These are phyloP conservation scores for Penicillium aurantiogriseum DNA, from an alignment of 2,329 filamentous ascomycete genomes.

Conservation along the genomic window DNA sequence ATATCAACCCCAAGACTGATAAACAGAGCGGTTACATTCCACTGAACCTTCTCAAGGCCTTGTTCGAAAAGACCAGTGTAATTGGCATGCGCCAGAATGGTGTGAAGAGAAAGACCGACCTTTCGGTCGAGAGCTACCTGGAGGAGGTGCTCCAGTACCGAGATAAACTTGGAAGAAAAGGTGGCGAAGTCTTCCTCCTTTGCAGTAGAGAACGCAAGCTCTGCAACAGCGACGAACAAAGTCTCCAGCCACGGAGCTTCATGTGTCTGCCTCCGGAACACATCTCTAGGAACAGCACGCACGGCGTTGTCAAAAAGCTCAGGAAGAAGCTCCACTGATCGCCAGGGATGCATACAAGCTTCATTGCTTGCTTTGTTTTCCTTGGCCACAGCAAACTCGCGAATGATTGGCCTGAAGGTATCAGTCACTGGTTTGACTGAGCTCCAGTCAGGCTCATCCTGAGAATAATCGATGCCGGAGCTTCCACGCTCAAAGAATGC, in stretches of 20 bases:
- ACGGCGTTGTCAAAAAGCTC: conserved; percentile 49
- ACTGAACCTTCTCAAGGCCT: conserved; percentile 35
- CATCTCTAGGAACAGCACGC: conserved; percentile 45
- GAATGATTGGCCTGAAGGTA: conserved; percentile 38
- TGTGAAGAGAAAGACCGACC: conserved; percentile 41
- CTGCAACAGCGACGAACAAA: conserved; percentile 46
- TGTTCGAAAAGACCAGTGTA: conserved; percentile 43
- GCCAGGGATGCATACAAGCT: conserved; percentile 24
- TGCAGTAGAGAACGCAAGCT: conserved; percentile 39
- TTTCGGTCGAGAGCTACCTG: conserved; percentile 40
- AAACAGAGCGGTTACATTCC: conserved; percentile 43
- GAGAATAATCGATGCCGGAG: conserved; percentile 36
- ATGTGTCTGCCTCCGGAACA: conserved; percentile 43
- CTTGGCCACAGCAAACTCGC: conserved; percentile 19
- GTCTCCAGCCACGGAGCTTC: conserved; percentile 53
- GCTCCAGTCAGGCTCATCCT: conserved; percentile 35
- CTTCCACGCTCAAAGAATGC: conserved; percentile 38
- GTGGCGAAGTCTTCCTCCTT: conserved; percentile 28
- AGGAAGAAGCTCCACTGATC: conserved; percentile 37
- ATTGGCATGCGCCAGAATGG: conserved; percentile 41
- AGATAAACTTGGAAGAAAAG: conserved; percentile 32
- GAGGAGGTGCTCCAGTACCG: conserved; percentile 39
- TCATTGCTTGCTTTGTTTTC: conserved; percentile 13
- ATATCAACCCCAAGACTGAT: conserved; percentile 44
- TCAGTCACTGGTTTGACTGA: conserved; percentile 38